Base-by-base conservation (phyloP, 1,284 basidiomycete species). In the Melampsora americana region DNA sequence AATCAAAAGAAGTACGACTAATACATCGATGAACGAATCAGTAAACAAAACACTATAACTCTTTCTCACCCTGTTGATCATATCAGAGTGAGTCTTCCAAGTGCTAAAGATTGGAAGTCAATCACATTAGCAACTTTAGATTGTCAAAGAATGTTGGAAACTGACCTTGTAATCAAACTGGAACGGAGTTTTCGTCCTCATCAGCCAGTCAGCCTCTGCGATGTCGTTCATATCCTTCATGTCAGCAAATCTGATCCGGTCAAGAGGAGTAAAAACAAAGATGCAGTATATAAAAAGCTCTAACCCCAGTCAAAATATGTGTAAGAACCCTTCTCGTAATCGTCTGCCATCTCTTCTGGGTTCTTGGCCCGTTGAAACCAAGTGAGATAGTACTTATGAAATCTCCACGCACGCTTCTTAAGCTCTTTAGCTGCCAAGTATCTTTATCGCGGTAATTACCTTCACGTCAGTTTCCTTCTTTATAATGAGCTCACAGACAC, bases 361-460 rank as follows among this genome's bases (percentile, higher is more conserved):
- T 99, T 95, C 28, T 93, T 95, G 82, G 97, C 93, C 70, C 96
- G 89, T 84, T 99, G 96, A 89, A 99, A 99, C 96, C 96, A 99
- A 50, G 96, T 99, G 78, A 99, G 85, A 83, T 98, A 99, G 85
- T 99, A 98, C 80, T 97, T 93, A 84, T 99, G 96, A 87, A 99
- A 99, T 73, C 96, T 89, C 96, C 96, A 99, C 75, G 92, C 95
- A 83, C 98, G 95, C 78, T 92, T 89, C 85, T 99, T 99, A 78
- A 99, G 86, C 84, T 99, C 96, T 82, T 93, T 93, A 7, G 96
- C 96, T 0, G 96, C 95, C 67, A 98, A 88, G 84, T 91, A 97
- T 84, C 92, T 95, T 79, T 14, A 50, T 9, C 3, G 23, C 18
- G 60, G 11, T 14, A 69, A 14, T 59, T 59, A 32, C 69, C 35